A percentile compares a stretch with the other conserved stretches of the same genome.
Evolutionary conservation across 1,139 yeast species (phyloP).

Genomic region (Protomyces inundatus): DNA sequence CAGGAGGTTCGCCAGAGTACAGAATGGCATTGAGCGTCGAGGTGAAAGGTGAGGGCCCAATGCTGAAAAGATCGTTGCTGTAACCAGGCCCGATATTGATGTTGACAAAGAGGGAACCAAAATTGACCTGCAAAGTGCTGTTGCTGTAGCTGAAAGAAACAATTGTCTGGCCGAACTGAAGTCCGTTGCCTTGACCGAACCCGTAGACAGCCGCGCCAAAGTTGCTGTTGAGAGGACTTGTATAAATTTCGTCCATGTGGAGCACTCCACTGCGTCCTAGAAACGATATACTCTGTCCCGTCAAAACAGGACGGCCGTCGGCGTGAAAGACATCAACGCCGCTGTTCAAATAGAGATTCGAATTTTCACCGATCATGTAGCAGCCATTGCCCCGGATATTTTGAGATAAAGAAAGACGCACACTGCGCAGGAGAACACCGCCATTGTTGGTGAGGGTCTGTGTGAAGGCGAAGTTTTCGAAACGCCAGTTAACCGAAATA

Average conservation of each 20-base stretch:
- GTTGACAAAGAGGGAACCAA: not conserved
- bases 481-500: slow-evolving; percentile 3
- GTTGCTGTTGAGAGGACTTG: not conserved
- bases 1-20: not conserved
- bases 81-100: slow-evolving; percentile 10
- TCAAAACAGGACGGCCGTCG: not conserved
- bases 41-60: not conserved
- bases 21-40: not conserved
- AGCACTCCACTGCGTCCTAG: not conserved
- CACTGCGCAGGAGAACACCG: slow-evolving; percentile 4
- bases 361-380: slow-evolving; percentile 4
- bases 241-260: slow-evolving; percentile 11
- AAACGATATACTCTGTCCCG: slow-evolving; percentile 4
- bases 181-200: slow-evolving; percentile 3
- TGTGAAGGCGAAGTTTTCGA: too few species aligned
- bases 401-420: slow-evolving; percentile 5
- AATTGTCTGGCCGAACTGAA: slow-evolving; percentile 2
- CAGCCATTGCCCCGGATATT: slow-evolving; percentile 12
- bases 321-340: slow-evolving; percentile 5
- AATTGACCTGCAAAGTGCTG: not conserved
- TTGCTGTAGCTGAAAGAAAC: not conserved
- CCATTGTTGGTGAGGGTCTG: slow-evolving; percentile 13
- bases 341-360: slow-evolving; percentile 5
- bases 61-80: not conserved
- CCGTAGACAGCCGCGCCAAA: slow-evolving; percentile 14